phyloP scores from a whole-genome alignment of 2,329 filamentous ascomycete genomes.

The Cladosporium sp. region DNA sequence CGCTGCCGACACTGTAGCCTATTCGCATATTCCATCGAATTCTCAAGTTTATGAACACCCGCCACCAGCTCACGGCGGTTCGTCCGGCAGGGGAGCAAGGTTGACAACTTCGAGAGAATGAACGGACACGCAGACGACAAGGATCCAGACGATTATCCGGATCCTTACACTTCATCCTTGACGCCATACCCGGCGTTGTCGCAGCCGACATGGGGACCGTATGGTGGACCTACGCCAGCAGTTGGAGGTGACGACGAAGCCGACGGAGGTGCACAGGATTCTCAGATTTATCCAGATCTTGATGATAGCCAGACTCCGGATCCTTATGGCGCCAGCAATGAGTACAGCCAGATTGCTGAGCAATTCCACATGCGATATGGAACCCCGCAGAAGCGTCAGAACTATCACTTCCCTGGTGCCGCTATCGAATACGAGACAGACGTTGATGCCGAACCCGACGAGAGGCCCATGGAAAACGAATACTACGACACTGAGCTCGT shows the following conservation, averaged over 20 bases:
- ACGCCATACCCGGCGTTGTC: conserved; percentile 4
- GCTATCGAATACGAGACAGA: conserved; percentile 7
- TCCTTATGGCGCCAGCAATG: conserved; percentile 9
- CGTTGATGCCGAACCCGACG: conserved; percentile 5
- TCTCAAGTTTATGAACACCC: conserved; percentile 1
- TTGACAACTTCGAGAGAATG: background rate
- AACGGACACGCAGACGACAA: background rate
- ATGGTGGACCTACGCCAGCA: background rate
- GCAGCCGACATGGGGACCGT: conserved; percentile 5
- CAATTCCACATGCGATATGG: conserved; percentile 16
- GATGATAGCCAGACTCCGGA: background rate
- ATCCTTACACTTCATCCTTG: background rate
- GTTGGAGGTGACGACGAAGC: background rate
- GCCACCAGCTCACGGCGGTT: background rate
- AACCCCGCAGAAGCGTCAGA: background rate
- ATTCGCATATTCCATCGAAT: background rate
- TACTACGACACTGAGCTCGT: conserved; percentile 9
- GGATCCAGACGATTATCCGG: conserved; percentile 7
- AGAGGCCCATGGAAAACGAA: conserved; percentile 6
- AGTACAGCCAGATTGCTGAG: conserved; percentile 12
- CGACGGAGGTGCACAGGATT: background rate
- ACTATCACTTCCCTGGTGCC: conserved; percentile 9
- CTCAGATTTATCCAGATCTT: conserved; percentile 6
- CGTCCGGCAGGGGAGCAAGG: background rate
- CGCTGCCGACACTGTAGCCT: no score